Base-by-base conservation (phyloP, 345 rosid genomes). In the Hibiscus trionum region DNA sequence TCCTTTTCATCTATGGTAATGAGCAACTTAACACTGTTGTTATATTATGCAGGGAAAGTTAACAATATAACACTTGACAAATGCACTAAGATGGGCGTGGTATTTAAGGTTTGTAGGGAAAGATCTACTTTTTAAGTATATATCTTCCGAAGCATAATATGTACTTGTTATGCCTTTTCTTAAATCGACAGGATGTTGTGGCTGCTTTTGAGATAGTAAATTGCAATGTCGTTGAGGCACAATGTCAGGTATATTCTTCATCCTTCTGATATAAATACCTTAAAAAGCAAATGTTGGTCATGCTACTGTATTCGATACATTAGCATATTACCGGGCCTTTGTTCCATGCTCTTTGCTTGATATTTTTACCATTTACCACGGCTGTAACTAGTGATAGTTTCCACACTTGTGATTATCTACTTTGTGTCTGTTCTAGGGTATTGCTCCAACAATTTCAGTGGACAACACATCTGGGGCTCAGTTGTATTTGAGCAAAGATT, bases 161-260 rank as follows among this genome's bases (percentile, higher is more conserved):
- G 24, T 75, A 35, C 66, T 55, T 75, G 56, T 29, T 62, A 73
- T 75, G 77, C 44, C 75, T 59, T 29, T 59, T 77, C 66, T 66
- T 60, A 70, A 47, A 71, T 75, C 33, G 72, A 10, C 82, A 95
- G 98, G 99, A 92, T 86, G 97, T 95, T 39, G 99, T 95, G 73
- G 97, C 99, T 82, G 99, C 99, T 75, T 95, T 81, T 84, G 99
- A 95, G 88, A 79, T 90, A 76, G 99, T 92, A 55, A 95, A 95
- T 74, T 89, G 97, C 88, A 89, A 50, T 78, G 86, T 91, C 56
- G 93, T 92, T 59, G 98, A 95, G 86, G 94, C 91, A 77, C 99
- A 95, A 75, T 95, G 99, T 75, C 99, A 89, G 98, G 99, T 95
- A 85, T 76, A 42, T 73, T 72, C 58, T 42, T 79, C 52, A 66